A percentile compares a stretch with the other conserved stretches of the same genome.
Evolutionary conservation across 805 yeast species (phyloP).

Genomic region (Saccharomyces kudriavzevii): DNA sequence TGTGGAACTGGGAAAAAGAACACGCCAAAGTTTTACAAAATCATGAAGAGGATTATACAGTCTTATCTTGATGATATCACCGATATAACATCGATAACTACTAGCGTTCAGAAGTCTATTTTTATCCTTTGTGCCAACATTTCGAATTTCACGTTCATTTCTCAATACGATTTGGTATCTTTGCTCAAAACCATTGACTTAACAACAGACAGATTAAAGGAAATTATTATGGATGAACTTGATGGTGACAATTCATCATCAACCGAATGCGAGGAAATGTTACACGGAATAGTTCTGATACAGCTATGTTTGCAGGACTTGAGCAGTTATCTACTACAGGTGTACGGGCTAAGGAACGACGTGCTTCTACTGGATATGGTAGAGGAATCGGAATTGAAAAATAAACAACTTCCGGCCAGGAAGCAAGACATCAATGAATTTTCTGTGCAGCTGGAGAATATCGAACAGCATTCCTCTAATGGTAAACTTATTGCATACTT

Average conservation of each 20-base stretch:
- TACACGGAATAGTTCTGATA: conserved; percentile 7
- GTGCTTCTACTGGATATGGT: conserved; percentile 4
- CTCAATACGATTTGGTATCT: conserved; percentile 17
- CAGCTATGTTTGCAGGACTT: conserved; percentile 12
- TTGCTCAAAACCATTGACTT: conserved; percentile 15
- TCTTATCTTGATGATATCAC: conserved; percentile 7
- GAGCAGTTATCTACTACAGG: conserved; percentile 6
- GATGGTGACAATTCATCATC: neutral
- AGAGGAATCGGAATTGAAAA: conserved; percentile 15
- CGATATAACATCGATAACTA: conserved; percentile 1
- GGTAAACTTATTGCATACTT: neutral
- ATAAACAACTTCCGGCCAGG: conserved; percentile 2
- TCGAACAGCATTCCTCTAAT: neutral
- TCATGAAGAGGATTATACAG: conserved; percentile 10
- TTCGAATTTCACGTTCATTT: conserved; percentile 11
- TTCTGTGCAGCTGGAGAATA: neutral
- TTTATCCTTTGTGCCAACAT: conserved; percentile 20
- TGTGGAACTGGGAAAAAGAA: conserved; percentile 14
- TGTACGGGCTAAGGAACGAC: conserved; percentile 15
- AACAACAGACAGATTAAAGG: conserved; percentile 21
- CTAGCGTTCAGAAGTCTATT: conserved; percentile 7
- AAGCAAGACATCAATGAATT: neutral
- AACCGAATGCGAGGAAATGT: neutral
- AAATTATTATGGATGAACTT: conserved; percentile 14
- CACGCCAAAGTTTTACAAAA: conserved; percentile 11